Base-by-base conservation (phyloP, 176 grass and related monocot genomes). In the Juncus effusus region DNA sequence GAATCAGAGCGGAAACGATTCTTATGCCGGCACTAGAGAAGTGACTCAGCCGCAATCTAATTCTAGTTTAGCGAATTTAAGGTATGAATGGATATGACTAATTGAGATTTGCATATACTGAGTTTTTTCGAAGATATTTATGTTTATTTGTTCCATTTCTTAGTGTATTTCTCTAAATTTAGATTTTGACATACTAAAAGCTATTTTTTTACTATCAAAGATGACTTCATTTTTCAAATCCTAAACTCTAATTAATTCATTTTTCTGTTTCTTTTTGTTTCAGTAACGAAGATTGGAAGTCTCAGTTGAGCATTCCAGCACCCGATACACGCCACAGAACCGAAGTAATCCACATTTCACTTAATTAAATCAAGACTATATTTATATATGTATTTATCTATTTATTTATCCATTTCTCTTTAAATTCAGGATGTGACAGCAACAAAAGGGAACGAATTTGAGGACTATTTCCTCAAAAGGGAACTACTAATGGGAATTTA, bases 391-490 rank as follows among this genome's bases (percentile, higher is more conserved):
- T 77, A 77, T 13, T 69, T 47, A 13, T 40, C 42, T 16, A 2
- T 8, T 56, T 13, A 62, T 16, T 13, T 54, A 62, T 40, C 10
- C 50, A 13, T 67, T 7, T 61, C 36, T 54, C 19, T 0, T 40
- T 42, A 66, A 64, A 51, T 57, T 4, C 61, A 97, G 93, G 93
- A 97, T 86, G 93, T 97, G 64, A 97, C 93, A 62, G 93, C 82
- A 42, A 97, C 93, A 28, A 97, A 92, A 66, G 88, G 93, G 72
- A 97, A 97, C 77, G 93, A 97, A 73, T 97, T 97, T 84, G 93
- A 97, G 86, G 93, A 97, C 54, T 92, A 97, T 75, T 97, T 97
- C 82, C 67, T 97, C 42, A 97, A 97, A 74, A 80, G 93, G 53
- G 93, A 97, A 70, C 77, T 97, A 36, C 85, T 97, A 56, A 97